Base-by-base conservation (phyloP, 805 yeast genomes). In the Tetrapisispora phaffii region DNA sequence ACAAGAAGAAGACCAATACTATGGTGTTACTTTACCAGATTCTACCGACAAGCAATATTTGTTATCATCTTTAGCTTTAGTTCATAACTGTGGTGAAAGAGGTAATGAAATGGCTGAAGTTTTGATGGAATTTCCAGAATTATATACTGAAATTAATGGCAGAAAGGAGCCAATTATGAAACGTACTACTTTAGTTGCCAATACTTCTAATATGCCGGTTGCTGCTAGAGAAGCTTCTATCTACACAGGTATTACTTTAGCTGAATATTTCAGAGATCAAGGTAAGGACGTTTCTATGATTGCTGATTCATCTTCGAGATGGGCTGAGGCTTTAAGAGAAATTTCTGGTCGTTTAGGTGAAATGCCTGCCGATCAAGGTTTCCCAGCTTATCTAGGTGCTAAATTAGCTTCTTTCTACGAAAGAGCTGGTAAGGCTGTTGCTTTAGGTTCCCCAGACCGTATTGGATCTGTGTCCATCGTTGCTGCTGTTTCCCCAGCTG, bases 351-450 rank as follows among this genome's bases (percentile, higher is more conserved):
- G 99, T 79, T 76, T 93, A 68, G 99, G 98, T 72, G 99, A 93
- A 76, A 93, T 93, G 99, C 99, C 99, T 66, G 99, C 99, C 50
- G 99, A 93, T 72, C 98, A 94, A 76, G 99, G 99, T 76, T 93
- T 89, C 93, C 99, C 99, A 50, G 99, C 99, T 43, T 93, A 93
- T 68, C 76, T 93, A 67, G 98, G 98, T 74, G 96, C 99, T 44
- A 93, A 93, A 67, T 78, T 93, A 60, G 97, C 99, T 47, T 90
- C 97, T 46, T 93, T 93, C 79, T 93, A 93, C 71, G 99, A 93
- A 74, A 87, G 99, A 75, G 99, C 99, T 39, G 99, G 99, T 73
- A 87, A 84, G 67, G 95, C 96, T 38, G 75, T 82, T 59, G 90
- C 96, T 2, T 75, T 93, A 49, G 99, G 99, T 62, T 86, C 95